Conservation (phyloP, 305 asterid genomes). For the Stenogyne calaminthoides region DNA sequence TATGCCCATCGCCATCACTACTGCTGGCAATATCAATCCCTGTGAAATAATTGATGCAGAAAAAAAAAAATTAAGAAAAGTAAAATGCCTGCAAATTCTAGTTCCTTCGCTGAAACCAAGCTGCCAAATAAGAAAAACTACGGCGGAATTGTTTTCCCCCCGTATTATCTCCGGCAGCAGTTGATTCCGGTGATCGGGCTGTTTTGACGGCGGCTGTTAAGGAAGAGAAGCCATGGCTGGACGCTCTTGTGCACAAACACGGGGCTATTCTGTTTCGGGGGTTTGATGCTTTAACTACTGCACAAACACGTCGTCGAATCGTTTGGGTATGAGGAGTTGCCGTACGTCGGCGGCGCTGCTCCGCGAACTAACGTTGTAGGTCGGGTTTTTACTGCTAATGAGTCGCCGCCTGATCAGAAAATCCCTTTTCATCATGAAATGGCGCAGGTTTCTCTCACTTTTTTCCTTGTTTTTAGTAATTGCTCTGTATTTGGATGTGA, state of each 20-base stretch:
- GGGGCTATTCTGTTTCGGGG: conserved; percentile 82
- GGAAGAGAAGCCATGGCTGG: conserved; percentile 62
- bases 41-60: background rate
- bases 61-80: background rate
- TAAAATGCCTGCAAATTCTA: conserved; percentile 28
- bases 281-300: conserved; percentile 46
- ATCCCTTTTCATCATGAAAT: conserved; percentile 93
- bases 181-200: background rate
- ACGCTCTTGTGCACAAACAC: conserved; percentile 49
- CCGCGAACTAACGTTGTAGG: conserved; percentile 85
- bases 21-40: background rate
- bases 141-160: conserved; percentile 57
- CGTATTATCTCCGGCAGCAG: conserved; percentile 48
- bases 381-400: conserved; percentile 88
- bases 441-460: conserved; percentile 66
- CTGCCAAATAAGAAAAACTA: conserved; percentile 56
- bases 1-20: conserved; percentile 9
- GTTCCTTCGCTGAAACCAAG: conserved; percentile 41
- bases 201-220: conserved; percentile 44
- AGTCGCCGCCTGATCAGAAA: conserved; percentile 91
- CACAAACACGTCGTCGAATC: conserved; percentile 90
- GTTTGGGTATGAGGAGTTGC: conserved; percentile 79
- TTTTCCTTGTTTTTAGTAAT: background rate
- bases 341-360: conserved; percentile 94
- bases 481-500: background rate